A percentile compares a stretch with the other conserved stretches of the same genome.
phyloP scores from a whole-genome alignment of 257 asterid species.

The Striga asiatica region DNA sequence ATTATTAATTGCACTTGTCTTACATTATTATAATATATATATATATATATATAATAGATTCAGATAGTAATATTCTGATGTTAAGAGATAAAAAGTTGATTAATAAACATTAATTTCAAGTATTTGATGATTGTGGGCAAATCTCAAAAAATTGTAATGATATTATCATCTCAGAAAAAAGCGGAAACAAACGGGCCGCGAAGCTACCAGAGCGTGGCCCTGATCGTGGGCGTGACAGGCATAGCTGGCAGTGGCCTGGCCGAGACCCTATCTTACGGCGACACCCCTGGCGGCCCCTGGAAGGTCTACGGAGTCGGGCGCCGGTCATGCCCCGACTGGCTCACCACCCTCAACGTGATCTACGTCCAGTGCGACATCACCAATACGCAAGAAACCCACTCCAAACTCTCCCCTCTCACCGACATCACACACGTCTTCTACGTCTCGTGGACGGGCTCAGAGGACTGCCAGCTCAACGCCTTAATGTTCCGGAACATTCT shows the following conservation, averaged over 20 bases:
- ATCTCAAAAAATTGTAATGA: too few species aligned
- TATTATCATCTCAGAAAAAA: conserved; percentile 28
- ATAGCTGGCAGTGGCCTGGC: conserved; percentile 66
- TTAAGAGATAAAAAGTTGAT: too few species aligned
- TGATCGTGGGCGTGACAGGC: conserved; percentile 63
- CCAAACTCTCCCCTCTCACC: conserved; percentile 36
- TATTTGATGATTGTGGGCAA: too few species aligned
- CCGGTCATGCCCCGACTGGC: conserved; percentile 59
- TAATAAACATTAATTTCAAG: too few species aligned
- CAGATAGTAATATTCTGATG: too few species aligned
- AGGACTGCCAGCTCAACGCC: conserved; percentile 45
- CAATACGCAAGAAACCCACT: conserved; percentile 30
- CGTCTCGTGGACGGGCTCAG: conserved; percentile 65
- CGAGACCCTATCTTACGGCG: conserved; percentile 47
- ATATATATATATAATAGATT: too few species aligned
- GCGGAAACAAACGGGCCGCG: conserved; percentile 16
- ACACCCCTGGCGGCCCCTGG: conserved; percentile 81
- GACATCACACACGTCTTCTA: conserved; percentile 68
- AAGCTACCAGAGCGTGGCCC: conserved; percentile 37
- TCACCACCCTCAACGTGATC: conserved; percentile 37
- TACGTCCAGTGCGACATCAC: conserved; percentile 64
- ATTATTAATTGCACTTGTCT: too few species aligned
- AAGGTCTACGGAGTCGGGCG: conserved; percentile 75
- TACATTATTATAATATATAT: too few species aligned
- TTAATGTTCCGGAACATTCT: conserved; percentile 54